Evolutionary conservation across 2,329 filamentous ascomycete species (phyloP), one percentile per base, ranked within the genome.

Genomic region (Fusarium anthophilum): DNA sequence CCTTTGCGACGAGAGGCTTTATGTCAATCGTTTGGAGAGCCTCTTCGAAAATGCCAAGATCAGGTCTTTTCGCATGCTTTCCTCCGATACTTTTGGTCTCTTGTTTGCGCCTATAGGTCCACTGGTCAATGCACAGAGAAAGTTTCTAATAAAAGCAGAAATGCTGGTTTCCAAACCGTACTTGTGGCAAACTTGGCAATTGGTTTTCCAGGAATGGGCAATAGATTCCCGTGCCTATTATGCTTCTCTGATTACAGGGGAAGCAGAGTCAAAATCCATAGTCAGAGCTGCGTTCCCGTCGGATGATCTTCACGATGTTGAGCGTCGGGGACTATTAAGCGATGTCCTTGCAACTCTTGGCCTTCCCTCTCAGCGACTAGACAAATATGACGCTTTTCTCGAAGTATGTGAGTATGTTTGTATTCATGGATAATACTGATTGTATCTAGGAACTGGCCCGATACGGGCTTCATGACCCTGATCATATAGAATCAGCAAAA

Each of bases 1-100:
- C 1, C 43, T 44, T 11, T 44, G 43, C n/a, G 43, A 44, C 2
- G 43, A 44, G 43, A 24, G 43, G n/a, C n/a, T 44, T 0, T 44
- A 44, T 18, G 6, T 44, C n/a, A 4, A 12, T 3, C 15, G 0
- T 5, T 3, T 44, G 15, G 43, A 24, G 1, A 44, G 2, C 15
- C n/a, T 44, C 0, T 44, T 24, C 1, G n/a, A 44, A 44, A 3
- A 24, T 13, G 4, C 5, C 7, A 6, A 44, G 6, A 44, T 18
- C 15, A 18, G n/a, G 5, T 24, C n/a, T 0, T 18, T 1, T 2
- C 15, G 7, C 7, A 8, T 4, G 1, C n/a, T 44, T 13, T 0
- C 10, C n/a, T 1, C 0, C 0, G n/a, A 44, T 24, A 8, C n/a
- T 1, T 18, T 13, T 2, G 15, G 8, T 0, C 15, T 5, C 6